Evolutionary conservation across 1,284 basidiomycete species (phyloP).

Genomic region (Laetiporus sulphureus): DNA sequence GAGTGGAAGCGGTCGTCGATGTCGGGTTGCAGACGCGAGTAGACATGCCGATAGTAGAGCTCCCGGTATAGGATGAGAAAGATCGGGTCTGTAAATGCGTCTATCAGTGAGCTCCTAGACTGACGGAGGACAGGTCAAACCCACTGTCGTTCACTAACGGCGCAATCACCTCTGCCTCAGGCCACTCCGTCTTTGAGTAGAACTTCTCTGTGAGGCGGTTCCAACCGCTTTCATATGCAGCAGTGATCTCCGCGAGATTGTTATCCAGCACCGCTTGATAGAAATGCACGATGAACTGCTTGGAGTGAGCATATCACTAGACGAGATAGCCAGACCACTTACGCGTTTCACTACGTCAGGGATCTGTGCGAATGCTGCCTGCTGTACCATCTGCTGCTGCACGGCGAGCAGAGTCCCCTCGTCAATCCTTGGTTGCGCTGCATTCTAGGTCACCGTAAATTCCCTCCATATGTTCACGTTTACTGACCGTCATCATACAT

Average conservation of each 20-base stretch:
- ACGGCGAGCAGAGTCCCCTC: slow-evolving; percentile 60
- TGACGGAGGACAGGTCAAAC: slow-evolving; percentile 17
- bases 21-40: slow-evolving; percentile 91
- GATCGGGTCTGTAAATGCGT: slow-evolving; percentile 61
- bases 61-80: slow-evolving; percentile 97
- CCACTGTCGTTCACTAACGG: slow-evolving; percentile 88
- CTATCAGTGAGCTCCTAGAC: background rate
- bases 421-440: slow-evolving; percentile 51
- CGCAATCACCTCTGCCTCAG: slow-evolving; percentile 92
- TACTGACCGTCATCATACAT: slow-evolving; percentile 64
- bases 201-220: slow-evolving; percentile 95
- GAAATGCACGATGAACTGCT: slow-evolving; percentile 85
- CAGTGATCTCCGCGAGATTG: slow-evolving; percentile 83
- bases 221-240: slow-evolving; percentile 95
- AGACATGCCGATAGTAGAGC: slow-evolving; percentile 91
- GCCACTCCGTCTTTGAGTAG: slow-evolving; percentile 94
- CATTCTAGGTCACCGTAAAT: slow-evolving; percentile 14
- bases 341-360: slow-evolving; percentile 79
- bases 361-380: slow-evolving; percentile 69
- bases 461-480: background rate
- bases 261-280: slow-evolving; percentile 84
- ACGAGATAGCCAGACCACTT: slow-evolving; percentile 24
- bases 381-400: slow-evolving; percentile 77
- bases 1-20: slow-evolving; percentile 98
- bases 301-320: background rate